Percentiles rank a stretch among this genome's conserved stretches.
Evolutionary conservation across 768 basidiomycete species (phyloP).

Genomic region (Kwoniella shandongensis): DNA sequence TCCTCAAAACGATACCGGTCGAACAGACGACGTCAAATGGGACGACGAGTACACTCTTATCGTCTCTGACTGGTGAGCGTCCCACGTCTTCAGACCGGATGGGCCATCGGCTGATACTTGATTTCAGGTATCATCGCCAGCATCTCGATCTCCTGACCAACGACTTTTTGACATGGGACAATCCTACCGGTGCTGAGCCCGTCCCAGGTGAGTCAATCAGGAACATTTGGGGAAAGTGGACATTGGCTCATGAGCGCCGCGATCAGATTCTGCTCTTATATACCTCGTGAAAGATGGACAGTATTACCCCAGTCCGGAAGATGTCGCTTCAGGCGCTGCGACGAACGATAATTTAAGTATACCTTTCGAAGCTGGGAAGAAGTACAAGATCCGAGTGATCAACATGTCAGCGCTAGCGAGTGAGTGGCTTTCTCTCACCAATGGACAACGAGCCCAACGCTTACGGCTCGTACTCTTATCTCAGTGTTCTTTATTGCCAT

Average conservation of each 20-base stretch:
- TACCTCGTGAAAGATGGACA: slow-evolving; percentile 75
- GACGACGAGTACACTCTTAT: slow-evolving; percentile 87
- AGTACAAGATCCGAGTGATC: slow-evolving; percentile 82
- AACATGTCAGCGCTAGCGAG: slow-evolving; percentile 64
- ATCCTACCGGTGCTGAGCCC: slow-evolving; percentile 83
- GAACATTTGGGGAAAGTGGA: slow-evolving; percentile 68
- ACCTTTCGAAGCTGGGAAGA: slow-evolving; percentile 82
- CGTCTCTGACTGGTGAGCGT: slow-evolving; percentile 87
- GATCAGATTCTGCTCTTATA: slow-evolving; percentile 72
- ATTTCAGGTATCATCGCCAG: slow-evolving; percentile 66
- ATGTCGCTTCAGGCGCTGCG: slow-evolving; percentile 57
- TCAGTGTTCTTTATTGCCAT: slow-evolving; percentile 54
- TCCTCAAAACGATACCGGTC: slow-evolving; percentile 34
- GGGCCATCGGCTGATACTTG: too few species aligned
- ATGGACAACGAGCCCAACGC: neutral
- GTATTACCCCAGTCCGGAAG: slow-evolving; percentile 64
- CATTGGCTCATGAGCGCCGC: slow-evolving; percentile 74
- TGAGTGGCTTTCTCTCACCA: slow-evolving; percentile 13
- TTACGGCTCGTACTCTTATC: neutral
- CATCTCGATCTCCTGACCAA: slow-evolving; percentile 62
- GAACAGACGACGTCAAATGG: slow-evolving; percentile 63
- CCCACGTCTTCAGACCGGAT: too few species aligned
- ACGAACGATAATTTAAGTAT: slow-evolving; percentile 84
- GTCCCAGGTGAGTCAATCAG: slow-evolving; percentile 64
- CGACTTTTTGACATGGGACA: slow-evolving; percentile 64